Evolutionary conservation across 2,329 filamentous ascomycete species (phyloP).

Genomic region (Pseudomassariella vexata): DNA sequence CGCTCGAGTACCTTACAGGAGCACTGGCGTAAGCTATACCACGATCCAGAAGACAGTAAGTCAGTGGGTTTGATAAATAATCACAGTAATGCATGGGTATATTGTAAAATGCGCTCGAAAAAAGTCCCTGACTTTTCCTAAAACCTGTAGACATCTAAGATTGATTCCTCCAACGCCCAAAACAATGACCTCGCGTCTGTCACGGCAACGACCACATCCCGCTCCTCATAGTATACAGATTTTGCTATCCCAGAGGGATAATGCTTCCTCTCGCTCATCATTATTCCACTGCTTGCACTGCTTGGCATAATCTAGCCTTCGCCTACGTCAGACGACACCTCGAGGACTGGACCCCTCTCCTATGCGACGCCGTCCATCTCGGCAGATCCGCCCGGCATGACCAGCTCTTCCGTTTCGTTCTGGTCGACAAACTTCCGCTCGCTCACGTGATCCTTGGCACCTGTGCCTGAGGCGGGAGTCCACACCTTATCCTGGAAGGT

Average conservation of each 20-base stretch:
- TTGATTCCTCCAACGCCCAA: too few relatives aligned
- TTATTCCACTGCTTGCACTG: too few relatives aligned
- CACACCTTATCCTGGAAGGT: constrained; percentile 86
- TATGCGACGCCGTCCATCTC: constrained; percentile 29
- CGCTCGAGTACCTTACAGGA: too few relatives aligned
- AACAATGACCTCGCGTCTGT: too few relatives aligned
- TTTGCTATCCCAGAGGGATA: too few relatives aligned
- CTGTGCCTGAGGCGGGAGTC: constrained; percentile 57
- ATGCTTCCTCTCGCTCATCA: constrained; percentile 2
- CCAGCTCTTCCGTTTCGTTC: constrained; percentile 61
- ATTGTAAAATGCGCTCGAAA: constrained; percentile 14
- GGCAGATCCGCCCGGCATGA: constrained; percentile 50
- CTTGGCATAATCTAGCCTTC: too few relatives aligned
- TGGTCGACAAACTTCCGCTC: constrained; percentile 84
- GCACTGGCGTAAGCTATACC: too few relatives aligned
- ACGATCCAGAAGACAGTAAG: too few relatives aligned
- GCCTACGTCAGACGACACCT: background rate
- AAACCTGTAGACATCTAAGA: too few relatives aligned
- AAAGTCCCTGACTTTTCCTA: constrained; percentile 5
- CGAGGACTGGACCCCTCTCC: constrained; percentile 8
- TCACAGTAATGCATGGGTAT: constrained; percentile 27
- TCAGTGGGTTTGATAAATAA: too few relatives aligned
- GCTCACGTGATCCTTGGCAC: constrained; percentile 68
- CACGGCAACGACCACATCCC: too few relatives aligned
- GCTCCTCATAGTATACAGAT: constrained; percentile 1